Base-by-base conservation (phyloP, 768 basidiomycete genomes). In the Boletus edulis region DNA sequence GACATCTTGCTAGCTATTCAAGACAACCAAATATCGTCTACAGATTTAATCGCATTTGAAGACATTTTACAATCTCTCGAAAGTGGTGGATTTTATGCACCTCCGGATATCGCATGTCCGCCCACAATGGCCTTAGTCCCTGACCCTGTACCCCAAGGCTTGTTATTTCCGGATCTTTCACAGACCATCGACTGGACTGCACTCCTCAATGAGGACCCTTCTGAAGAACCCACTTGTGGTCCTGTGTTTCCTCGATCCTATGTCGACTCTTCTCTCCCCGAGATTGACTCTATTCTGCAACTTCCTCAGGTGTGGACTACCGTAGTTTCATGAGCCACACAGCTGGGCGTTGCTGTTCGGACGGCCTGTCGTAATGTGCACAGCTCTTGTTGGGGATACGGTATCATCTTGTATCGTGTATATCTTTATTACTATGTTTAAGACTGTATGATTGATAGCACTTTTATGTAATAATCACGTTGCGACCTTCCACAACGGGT, bases 111-210 rank as follows among this genome's bases (percentile, higher is more conserved):
- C n/a, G 37, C 18, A 1, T 35, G 41, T 8, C 11, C 15, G 14
- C 13, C 39, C 4, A 15, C 24, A 1, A 17, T 31, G 13, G 3
- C 41, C 32, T 29, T 50, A 4, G 11, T 8, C 22, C 3, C 45
- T 17, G 31, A 29, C 13, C 4, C 29, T 27, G 24, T 40, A 20
- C 9, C 38, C 3, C 27, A 46, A 20, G 41, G 4, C 14, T 17
- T 49, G 12, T 5, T 15, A 39, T 20, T 46, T 3, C 14, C 34
- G 1, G 27, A 44, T 34, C 3, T 35, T 15, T 59, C 57, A 17
- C 37, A 48, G 44, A 1, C 48, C 42, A 51, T 63, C 12, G 56
- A 61, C 18, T 64, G 56, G 62, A 57, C 49, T 4, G 15, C 24
- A 27, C 55, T 62, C 4, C 40, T 63, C 37, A 39, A 51, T 6